These are phyloP conservation scores for Papilionanthe hybrid DNA, from an alignment of 116 monocot species.

Conservation along the genomic window DNA sequence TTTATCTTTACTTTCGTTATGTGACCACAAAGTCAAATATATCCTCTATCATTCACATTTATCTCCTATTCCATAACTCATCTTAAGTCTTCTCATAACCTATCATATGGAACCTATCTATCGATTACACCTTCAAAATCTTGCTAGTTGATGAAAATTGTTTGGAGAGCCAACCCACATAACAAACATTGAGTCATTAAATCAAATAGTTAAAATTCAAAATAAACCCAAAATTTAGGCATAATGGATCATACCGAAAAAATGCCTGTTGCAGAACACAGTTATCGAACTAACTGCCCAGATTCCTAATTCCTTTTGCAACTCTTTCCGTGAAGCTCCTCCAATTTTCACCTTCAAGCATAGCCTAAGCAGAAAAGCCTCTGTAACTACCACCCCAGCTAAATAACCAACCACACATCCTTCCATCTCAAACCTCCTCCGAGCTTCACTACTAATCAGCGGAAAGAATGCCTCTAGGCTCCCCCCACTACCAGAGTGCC, in stretches of 20 bases:
- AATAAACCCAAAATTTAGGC: neutral
- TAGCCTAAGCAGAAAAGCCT: slow-evolving; percentile 71
- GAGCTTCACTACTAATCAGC: slow-evolving; percentile 48
- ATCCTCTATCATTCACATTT: neutral
- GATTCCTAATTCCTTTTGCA: slow-evolving; percentile 52
- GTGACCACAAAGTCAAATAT: neutral
- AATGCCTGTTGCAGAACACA: slow-evolving; percentile 47
- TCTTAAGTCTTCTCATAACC: neutral
- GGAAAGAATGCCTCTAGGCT: slow-evolving; percentile 54
- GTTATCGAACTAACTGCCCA: slow-evolving; percentile 79
- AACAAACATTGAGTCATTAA: neutral
- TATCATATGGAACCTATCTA: neutral
- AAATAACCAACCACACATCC: slow-evolving; percentile 47
- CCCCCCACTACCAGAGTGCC: neutral
- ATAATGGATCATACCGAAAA: slow-evolving; percentile 56
- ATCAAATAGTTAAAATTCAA: neutral
- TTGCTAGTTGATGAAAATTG: neutral
- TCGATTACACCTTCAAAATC: neutral
- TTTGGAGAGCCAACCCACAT: neutral
- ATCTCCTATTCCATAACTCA: neutral
- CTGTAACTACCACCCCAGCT: slow-evolving; percentile 60
- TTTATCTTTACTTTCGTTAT: too few relatives aligned
- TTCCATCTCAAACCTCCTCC: slow-evolving; percentile 24
- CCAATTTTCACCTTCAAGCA: slow-evolving; percentile 40
- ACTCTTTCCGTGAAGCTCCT: slow-evolving; percentile 21